Evolutionary conservation across 176 grass and related monocot genomes (phyloP).

Genomic region (Dactylis glomerata): DNA sequence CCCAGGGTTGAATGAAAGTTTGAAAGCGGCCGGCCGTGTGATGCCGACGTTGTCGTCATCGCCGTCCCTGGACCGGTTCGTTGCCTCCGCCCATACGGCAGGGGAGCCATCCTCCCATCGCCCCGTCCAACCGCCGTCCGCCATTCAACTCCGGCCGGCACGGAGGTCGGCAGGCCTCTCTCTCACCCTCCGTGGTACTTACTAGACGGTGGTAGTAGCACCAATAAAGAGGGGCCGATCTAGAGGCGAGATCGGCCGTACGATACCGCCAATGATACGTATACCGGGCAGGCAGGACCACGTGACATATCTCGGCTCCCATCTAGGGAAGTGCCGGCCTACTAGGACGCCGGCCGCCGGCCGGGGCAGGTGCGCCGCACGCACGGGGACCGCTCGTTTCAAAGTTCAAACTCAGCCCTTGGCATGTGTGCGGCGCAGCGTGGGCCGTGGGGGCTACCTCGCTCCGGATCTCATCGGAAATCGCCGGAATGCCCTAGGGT

Average conservation of each 20-base stretch:
- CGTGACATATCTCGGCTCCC: background rate
- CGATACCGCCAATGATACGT: constrained; percentile 7
- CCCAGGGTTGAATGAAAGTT: background rate
- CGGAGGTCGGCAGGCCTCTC: no score
- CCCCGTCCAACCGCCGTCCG: constrained; percentile 7
- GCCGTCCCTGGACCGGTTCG: background rate
- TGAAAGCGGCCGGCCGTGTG: background rate
- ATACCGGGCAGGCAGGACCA: background rate
- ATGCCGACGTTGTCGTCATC: constrained; percentile 23
- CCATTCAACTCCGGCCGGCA: background rate
- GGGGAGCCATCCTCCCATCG: background rate
- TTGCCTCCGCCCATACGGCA: constrained; percentile 21
- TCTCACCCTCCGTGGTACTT: background rate
- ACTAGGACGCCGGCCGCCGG: background rate
- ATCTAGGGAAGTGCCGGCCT: background rate
- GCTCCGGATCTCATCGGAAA: background rate
- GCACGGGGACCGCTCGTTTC: background rate
- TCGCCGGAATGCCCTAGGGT: background rate
- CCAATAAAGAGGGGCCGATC: constrained; percentile 29
- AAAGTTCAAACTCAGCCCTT: background rate
- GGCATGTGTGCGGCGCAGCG: background rate
- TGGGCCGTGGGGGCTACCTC: background rate
- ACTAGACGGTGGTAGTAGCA: background rate
- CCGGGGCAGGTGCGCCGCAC: constrained; percentile 11
- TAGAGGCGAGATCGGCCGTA: constrained; percentile 27